Percentiles rank a stretch among this genome's conserved stretches.
Conservation (phyloP, 805 yeast species). For the Cyberlindnera nakhonratchasimensis region DNA sequence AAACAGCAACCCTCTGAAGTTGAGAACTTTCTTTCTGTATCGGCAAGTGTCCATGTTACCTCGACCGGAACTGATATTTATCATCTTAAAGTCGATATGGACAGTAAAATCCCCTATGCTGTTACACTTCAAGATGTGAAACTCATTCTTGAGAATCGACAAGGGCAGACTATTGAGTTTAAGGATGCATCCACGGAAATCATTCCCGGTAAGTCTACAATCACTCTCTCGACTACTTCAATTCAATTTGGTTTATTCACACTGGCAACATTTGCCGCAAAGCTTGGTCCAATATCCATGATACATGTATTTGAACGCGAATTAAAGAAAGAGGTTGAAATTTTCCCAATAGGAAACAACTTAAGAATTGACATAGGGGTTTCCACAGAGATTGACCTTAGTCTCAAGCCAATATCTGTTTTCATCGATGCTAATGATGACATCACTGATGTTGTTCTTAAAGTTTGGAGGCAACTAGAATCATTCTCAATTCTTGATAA, state of each 20-base stretch:
- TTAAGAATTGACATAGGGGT: slow-evolving; percentile 17
- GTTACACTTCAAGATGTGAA: slow-evolving; percentile 10
- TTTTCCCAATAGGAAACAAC: slow-evolving; percentile 17
- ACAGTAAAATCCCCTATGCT: slow-evolving; percentile 5
- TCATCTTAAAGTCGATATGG: slow-evolving; percentile 8
- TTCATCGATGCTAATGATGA: slow-evolving; percentile 11
- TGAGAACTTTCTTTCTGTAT: slow-evolving; percentile 12
- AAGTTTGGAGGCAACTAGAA: slow-evolving; percentile 11
- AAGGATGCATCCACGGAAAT: background rate
- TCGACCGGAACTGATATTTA: slow-evolving; percentile 17
- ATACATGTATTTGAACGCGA: slow-evolving; percentile 20
- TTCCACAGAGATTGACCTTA: slow-evolving; percentile 19
- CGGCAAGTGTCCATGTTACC: slow-evolving; percentile 6
- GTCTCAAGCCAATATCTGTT: slow-evolving; percentile 20
- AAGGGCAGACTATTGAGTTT: slow-evolving; percentile 14
- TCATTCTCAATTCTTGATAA: slow-evolving; percentile 1
- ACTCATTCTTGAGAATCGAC: slow-evolving; percentile 22
- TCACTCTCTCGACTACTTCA: slow-evolving; percentile 24
- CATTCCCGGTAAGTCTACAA: slow-evolving; percentile 1
- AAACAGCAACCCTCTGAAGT: slow-evolving; percentile 4
- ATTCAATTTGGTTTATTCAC: slow-evolving; percentile 37
- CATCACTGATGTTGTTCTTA: slow-evolving; percentile 7
- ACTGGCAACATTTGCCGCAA: slow-evolving; percentile 26
- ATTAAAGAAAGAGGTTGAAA: slow-evolving; percentile 5
- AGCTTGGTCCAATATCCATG: slow-evolving; percentile 27